Evolutionary conservation across 2,329 filamentous ascomycete species (phyloP), one percentile per base, ranked within the genome.

Genomic region (Scleromitrula shiraiana): DNA sequence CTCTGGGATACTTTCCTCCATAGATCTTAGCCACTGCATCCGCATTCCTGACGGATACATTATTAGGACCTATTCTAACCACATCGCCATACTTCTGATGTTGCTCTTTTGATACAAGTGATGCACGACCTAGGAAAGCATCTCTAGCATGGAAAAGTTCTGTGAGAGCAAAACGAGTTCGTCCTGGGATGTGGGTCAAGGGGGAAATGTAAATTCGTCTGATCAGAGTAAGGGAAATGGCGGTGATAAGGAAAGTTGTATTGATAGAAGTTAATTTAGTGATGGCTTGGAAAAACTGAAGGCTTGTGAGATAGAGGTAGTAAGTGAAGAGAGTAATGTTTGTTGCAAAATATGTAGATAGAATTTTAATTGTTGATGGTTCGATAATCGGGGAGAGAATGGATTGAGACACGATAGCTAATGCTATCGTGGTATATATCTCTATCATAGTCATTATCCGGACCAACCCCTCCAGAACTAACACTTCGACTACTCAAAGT

Each of bases 31-130:
- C 32, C 3, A 55, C 29, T 3, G 53, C 50, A 22, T 55, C 51
- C 4, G 41, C 50, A 42, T 67, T 61, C 8, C 52, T 47, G 35
- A 65, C 59, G 37, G 59, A 59, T 1, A 63, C 60, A 14, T 56
- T 49, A 33, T 50, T 51, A 0, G 53, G 54, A 10, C 48, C 56
- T 24, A 52, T 51, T 15, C 55, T 49, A 2, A 55, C 32, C 12
- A 57, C 43, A 32, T 57, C 53, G 26, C 56, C 56, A 30, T 62
- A 62, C 30, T 54, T 15, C 8, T 56, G 41, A 42, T 63, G 60
- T 4, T 61, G 48, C 4, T 40, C 37, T 17, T 50, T 39, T 19
- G 59, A 49, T 3, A 33, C 46, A 26, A 30, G 19, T 15, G 36
- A 24, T 15, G 29, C 44, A n/a, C 49, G 38, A 2, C 58, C 59